Evolutionary conservation across 306 rosid genomes (phyloP), one percentile per base, ranked within the genome.

Genomic region (Argentina anserina): DNA sequence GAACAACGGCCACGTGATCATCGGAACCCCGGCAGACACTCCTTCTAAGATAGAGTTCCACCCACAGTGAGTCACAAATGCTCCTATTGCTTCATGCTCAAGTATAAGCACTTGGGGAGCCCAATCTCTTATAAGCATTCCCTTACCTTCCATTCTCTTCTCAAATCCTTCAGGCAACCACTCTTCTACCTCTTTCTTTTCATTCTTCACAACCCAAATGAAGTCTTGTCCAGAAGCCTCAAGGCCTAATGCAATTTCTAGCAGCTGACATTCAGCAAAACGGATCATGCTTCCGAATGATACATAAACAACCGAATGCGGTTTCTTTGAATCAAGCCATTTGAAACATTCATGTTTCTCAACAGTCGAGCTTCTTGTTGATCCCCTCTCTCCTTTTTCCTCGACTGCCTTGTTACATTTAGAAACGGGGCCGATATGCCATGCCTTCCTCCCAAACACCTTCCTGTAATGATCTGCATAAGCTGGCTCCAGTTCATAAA

Each of bases 381-480:
- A 58, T 67, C 86, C 90, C 66, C 86, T 85, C 0, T 5, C 13
- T 40, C 73, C 82, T 43, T 84, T 84, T 1, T 83, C 87, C 26
- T 76, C 76, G 56, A 28, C 42, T 1, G 43, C 56, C 23, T 76
- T 76, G 0, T 77, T 83, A 63, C 81, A 76, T 13, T 81, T 40
- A 3, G 84, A 83, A 42, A 90, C 75, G 0, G 87, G 93, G 1
- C 93, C 93, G 13, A 88, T 72, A 36, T 73, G 86, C 96, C 93
- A 90, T 1, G 88, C 85, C 65, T 56, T 88, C 47, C 82, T 68
- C n/a, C 93, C 87, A 8, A 81, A 75, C 11, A 39, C 71, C 0
- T 79, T 82, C 20, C 71, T 78, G 23, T 83, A 88, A 72, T 80
- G 74, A 46, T 90, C 88, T 0, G 87, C 91, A 28, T 83, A 84